Conservation (phyloP, 106 monocot species). For the Dendrobium officinale region DNA sequence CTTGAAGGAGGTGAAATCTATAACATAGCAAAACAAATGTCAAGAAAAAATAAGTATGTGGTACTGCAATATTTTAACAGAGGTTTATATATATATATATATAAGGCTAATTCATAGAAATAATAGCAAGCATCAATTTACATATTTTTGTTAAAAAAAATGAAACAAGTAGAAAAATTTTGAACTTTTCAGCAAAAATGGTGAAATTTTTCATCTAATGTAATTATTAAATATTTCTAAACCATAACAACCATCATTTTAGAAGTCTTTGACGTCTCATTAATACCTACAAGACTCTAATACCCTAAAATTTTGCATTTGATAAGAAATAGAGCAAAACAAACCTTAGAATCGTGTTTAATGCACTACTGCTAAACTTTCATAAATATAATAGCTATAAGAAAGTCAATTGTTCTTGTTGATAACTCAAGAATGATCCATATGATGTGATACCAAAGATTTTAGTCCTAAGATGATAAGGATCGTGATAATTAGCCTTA, state of each 20-base stretch:
- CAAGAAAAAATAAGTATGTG: neutral
- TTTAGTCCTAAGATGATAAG: neutral
- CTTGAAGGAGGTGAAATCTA: conserved; percentile 65
- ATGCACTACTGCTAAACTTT: neutral
- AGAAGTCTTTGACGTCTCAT: neutral
- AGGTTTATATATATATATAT: neutral
- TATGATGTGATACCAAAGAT: neutral
- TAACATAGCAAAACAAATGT: conserved; percentile 1
- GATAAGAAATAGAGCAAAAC: neutral
- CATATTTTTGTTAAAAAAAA: neutral
- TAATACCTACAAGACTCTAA: neutral
- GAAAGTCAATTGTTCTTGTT: neutral
- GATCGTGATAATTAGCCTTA: neutral
- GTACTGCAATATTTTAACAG: neutral
- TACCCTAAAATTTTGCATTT: neutral
- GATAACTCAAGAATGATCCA: neutral
- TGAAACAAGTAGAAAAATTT: neutral
- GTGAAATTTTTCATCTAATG: neutral
- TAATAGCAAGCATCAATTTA: neutral
- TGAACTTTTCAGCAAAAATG: neutral
- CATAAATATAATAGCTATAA: neutral
- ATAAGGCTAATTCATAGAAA: neutral
- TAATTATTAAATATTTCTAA: neutral
- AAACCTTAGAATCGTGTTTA: neutral
- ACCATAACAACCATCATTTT: neutral